Conservation (phyloP, 2,329 filamentous ascomycete species). For the Phialocephala sp. region DNA sequence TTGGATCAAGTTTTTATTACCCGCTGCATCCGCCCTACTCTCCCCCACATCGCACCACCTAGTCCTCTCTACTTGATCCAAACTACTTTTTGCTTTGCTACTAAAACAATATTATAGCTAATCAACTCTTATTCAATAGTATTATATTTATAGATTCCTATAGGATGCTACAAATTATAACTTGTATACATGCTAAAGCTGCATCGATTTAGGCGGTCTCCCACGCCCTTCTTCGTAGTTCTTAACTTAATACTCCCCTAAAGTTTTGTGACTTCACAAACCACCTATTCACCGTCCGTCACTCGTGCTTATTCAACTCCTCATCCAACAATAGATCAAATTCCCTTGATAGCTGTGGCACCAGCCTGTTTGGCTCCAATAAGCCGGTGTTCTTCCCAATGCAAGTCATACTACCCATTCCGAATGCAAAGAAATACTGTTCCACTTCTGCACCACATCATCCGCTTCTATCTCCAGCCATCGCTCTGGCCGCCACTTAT, state of each 20-base stretch:
- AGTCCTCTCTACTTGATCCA: no score
- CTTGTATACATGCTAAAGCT: background rate
- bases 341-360: constrained; percentile 40
- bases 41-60: no score
- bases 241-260: background rate
- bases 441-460: constrained; percentile 16
- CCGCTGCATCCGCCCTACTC: no score
- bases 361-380: constrained; percentile 48
- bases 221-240: background rate
- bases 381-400: constrained; percentile 48
- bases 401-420: constrained; percentile 33
- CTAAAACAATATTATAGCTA: no score
- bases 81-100: no score
- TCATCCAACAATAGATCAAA: constrained; percentile 14
- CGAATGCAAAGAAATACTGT: constrained; percentile 25
- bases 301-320: background rate
- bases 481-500: constrained; percentile 52
- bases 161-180: background rate
- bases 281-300: constrained; percentile 11
- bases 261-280: constrained; percentile 14
- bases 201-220: background rate
- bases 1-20: no score
- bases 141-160: no score
- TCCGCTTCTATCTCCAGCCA: constrained; percentile 47
- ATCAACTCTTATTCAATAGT: no score